These are phyloP conservation scores for Solanum etuberosum DNA, from an alignment of 257 asterid genomes.

Conservation along the genomic window DNA sequence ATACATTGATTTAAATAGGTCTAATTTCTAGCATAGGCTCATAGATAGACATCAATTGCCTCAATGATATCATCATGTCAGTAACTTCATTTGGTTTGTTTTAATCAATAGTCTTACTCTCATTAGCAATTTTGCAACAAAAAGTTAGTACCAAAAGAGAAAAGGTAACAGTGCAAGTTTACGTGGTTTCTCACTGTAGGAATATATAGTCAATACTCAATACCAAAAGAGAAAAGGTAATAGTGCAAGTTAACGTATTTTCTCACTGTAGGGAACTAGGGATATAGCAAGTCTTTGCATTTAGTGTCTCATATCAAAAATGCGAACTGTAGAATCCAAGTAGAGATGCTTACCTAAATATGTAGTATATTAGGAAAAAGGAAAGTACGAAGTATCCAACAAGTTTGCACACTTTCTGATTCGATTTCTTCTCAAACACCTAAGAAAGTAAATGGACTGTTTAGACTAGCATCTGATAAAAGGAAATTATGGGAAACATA, in stretches of 20 bases:
- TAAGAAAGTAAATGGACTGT: constrained; percentile 11
- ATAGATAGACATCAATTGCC: neutral
- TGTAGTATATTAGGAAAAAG: constrained; percentile 53
- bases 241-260: neutral
- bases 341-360: constrained; percentile 46
- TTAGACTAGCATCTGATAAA: constrained; percentile 8
- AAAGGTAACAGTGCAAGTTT: neutral
- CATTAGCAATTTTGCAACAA: neutral
- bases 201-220: neutral
- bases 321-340: neutral
- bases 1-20: neutral
- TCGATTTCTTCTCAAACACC: constrained; percentile 95
- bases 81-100: neutral
- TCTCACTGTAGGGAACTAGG: neutral
- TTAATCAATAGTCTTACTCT: neutral
- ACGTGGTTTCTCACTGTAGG: neutral
- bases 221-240: neutral
- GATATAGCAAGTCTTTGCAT: neutral
- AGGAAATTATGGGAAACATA: constrained; percentile 1
- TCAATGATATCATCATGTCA: neutral
- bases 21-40: neutral
- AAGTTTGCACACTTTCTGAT: constrained; percentile 65
- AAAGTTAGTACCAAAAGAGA: neutral
- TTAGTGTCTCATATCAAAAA: neutral
- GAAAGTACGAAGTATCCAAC: constrained; percentile 53